Percentiles rank a stretch among this genome's conserved stretches.
Conservation (phyloP, 2,329 filamentous ascomycete species). For the Aspergillus terreus region DNA sequence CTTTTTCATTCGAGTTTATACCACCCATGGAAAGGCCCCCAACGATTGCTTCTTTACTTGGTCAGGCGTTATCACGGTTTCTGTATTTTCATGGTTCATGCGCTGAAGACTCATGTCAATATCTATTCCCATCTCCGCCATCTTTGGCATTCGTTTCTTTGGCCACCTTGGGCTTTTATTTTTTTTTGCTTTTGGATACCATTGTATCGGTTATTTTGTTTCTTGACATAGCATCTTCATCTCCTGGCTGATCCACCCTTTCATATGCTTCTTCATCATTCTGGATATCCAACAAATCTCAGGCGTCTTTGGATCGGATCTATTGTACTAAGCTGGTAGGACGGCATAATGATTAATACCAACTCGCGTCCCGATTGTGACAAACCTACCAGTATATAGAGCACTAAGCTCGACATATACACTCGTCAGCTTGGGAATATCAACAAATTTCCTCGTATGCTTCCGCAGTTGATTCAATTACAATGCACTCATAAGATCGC, state of each 20-base stretch:
- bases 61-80: neutral
- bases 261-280: neutral
- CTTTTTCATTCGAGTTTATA: constrained; percentile 1
- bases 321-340: neutral
- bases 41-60: neutral
- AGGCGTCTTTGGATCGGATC: constrained; percentile 9
- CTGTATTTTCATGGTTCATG: neutral
- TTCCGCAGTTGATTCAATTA: neutral
- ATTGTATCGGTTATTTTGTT: constrained; percentile 12
- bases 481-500: neutral
- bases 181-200: constrained; percentile 15
- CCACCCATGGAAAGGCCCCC: neutral
- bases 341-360: neutral
- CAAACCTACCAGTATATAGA: too few relatives aligned
- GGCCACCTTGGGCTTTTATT: constrained; percentile 2
- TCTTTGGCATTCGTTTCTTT: constrained; percentile 8
- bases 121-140: constrained; percentile 5
- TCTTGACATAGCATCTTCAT: constrained; percentile 10
- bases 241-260: constrained; percentile 7
- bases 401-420: too few relatives aligned
- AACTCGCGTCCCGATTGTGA: neutral
- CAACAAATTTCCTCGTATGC: too few relatives aligned
- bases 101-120: constrained; percentile 11
- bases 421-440: too few relatives aligned
- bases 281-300: neutral